Evolutionary conservation across 2,329 filamentous ascomycete genomes (phyloP).

Genomic region (Ophioceras dolichostomum): DNA sequence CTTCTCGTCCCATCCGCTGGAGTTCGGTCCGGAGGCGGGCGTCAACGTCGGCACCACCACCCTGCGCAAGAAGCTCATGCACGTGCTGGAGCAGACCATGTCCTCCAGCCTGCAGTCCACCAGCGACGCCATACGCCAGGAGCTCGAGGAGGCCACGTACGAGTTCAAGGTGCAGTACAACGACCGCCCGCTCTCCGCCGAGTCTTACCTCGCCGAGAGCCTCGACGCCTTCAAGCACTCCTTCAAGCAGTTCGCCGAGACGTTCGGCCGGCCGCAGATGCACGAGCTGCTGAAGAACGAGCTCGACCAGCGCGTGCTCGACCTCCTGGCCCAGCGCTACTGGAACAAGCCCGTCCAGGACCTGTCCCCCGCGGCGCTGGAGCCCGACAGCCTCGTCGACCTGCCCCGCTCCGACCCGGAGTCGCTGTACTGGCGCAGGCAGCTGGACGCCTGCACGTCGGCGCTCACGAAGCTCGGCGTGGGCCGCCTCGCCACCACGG

Average conservation of each 20-base stretch:
- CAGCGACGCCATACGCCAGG: conserved; percentile 83
- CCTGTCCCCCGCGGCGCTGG: conserved; percentile 51
- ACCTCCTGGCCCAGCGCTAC: conserved; percentile 83
- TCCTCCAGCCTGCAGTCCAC: conserved; percentile 81
- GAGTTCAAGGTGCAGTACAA: conserved; percentile 99
- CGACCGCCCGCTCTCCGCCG: conserved; percentile 83
- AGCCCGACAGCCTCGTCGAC: conserved; percentile 61
- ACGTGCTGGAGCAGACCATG: conserved; percentile 95
- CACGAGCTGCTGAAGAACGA: conserved; percentile 82
- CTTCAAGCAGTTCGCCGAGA: conserved; percentile 86
- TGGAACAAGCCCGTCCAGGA: conserved; percentile 96
- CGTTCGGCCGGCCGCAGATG: conserved; percentile 82
- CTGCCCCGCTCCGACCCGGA: conserved; percentile 78
- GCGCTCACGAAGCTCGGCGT: conserved; percentile 90
- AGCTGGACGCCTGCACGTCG: conserved; percentile 84
- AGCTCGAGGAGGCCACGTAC: conserved; percentile 92
- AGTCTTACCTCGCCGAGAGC: conserved; percentile 92
- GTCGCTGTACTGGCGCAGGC: conserved; percentile 83
- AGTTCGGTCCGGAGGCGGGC: conserved; percentile 64
- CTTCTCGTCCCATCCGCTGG: conserved; percentile 70
- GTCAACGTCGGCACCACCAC: conserved; percentile 74
- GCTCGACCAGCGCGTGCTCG: conserved; percentile 87
- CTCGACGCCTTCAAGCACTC: conserved; percentile 95
- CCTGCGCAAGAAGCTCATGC: conserved; percentile 91
- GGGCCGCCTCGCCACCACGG: conserved; percentile 80